Percentiles rank a stretch among this genome's conserved stretches.
These are phyloP conservation scores for Penicillium odoratum DNA, from an alignment of 495 filamentous ascomycete genomes.

Conservation along the genomic window DNA sequence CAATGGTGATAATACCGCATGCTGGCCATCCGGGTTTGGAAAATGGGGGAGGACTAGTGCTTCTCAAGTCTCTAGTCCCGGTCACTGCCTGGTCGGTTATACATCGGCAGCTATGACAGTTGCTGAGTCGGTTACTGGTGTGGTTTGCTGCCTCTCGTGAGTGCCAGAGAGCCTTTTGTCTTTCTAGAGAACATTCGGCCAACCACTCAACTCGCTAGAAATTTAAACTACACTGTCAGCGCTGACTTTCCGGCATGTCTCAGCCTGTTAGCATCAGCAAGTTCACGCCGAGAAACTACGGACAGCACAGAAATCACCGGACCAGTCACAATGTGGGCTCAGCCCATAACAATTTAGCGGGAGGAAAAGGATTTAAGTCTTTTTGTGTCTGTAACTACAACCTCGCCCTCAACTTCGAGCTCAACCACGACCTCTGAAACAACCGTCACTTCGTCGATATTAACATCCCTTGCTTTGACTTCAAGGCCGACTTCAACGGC, in stretches of 20 bases:
- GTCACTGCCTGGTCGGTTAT: not conserved
- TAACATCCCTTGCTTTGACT: not conserved
- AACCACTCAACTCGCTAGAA: not conserved
- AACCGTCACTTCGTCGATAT: not conserved
- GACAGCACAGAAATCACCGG: slow-evolving; percentile 12
- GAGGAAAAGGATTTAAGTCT: slow-evolving; percentile 4
- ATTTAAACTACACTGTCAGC: not conserved
- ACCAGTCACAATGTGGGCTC: slow-evolving; percentile 31
- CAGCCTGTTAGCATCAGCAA: not conserved
- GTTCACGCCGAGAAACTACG: not conserved
- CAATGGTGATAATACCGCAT: not conserved
- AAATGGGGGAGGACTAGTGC: not conserved
- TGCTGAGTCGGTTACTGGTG: not conserved
- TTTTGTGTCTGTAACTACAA: not conserved
- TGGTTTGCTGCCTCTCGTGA: not conserved
- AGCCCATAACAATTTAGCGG: slow-evolving; percentile 19
- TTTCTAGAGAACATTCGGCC: not conserved
- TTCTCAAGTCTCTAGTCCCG: not conserved
- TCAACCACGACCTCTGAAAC: not conserved
- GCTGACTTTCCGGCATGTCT: not conserved
- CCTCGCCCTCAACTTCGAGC: not conserved
- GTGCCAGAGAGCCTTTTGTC: not conserved
- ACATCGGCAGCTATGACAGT: not conserved
- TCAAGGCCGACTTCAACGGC: not conserved
- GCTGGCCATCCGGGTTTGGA: not conserved